phyloP scores from a whole-genome alignment of 345 rosid species.

The Rubroshorea leprosula region DNA sequence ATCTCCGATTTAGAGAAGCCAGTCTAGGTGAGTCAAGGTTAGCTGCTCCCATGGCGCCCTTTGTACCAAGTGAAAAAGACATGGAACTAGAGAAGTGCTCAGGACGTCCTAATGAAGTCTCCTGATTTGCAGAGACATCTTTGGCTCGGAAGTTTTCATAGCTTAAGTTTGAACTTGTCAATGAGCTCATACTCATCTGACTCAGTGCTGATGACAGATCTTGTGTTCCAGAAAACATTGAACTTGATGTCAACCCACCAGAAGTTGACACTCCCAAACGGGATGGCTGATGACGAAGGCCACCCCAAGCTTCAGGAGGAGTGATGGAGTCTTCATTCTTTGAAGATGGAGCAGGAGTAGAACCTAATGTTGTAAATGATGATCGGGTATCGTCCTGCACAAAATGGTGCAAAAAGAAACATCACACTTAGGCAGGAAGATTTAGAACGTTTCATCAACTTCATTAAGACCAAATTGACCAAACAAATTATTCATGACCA shows the following conservation, averaged over 20 bases:
- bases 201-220: slow-evolving; percentile 49
- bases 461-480: too few relatives aligned
- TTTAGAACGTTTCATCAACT: not conserved
- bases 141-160: slow-evolving; percentile 41
- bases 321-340: slow-evolving; percentile 75
- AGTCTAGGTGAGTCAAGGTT: slow-evolving; percentile 47
- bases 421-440: not conserved
- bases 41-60: slow-evolving; percentile 39
- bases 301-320: slow-evolving; percentile 99
- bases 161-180: slow-evolving; percentile 32
- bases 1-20: slow-evolving; percentile 50
- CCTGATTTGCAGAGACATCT: slow-evolving; percentile 48
- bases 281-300: slow-evolving; percentile 61
- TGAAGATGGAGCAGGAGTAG: slow-evolving; percentile 62
- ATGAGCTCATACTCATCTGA: slow-evolving; percentile 42
- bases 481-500: too few relatives aligned
- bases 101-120: slow-evolving; percentile 42
- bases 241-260: slow-evolving; percentile 52
- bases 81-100: slow-evolving; percentile 50
- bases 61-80: slow-evolving; percentile 36
- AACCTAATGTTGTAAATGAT: slow-evolving; percentile 34
- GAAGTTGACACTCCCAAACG: slow-evolving; percentile 51
- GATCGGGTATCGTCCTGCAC: slow-evolving; percentile 59
- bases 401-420: slow-evolving; percentile 1
- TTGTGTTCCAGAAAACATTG: slow-evolving; percentile 58